Percentiles rank a stretch among this genome's conserved stretches.
These are phyloP conservation scores for Jasminum sambac DNA, from an alignment of 257 asterid species.

Conservation along the genomic window DNA sequence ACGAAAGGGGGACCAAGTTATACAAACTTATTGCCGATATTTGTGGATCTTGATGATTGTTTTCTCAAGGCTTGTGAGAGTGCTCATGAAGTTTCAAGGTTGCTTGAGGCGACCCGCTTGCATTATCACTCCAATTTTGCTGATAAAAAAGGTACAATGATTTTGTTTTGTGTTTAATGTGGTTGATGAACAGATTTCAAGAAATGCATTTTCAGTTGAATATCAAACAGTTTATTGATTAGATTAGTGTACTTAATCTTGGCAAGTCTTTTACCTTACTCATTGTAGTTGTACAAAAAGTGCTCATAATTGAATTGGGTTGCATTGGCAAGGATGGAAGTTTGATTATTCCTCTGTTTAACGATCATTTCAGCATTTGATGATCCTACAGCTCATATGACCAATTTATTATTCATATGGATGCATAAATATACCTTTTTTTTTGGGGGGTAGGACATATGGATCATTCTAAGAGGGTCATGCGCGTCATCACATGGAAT, in stretches of 20 bases:
- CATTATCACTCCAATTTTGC: conserved; percentile 97
- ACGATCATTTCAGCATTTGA: not conserved
- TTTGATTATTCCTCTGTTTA: not conserved
- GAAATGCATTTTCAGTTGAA: not conserved
- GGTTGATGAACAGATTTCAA: not conserved
- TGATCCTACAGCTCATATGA: not conserved
- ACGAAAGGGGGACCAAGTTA: conserved; percentile 41
- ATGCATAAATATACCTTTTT: conserved; percentile 8
- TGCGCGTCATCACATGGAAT: conserved; percentile 99
- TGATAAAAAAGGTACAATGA: conserved; percentile 67
- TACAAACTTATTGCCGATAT: conserved; percentile 58
- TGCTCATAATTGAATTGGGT: not conserved
- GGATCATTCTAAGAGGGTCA: conserved; percentile 89
- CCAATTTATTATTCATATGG: conserved; percentile 1
- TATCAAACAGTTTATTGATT: conserved; percentile 3
- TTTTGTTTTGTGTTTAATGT: not conserved
- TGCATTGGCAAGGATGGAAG: not conserved
- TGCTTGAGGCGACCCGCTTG: conserved; percentile 93
- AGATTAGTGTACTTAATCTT: conserved; percentile 8
- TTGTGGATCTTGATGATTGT: conserved; percentile 79
- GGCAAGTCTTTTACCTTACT: conserved; percentile 1
- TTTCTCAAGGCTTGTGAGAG: conserved; percentile 89
- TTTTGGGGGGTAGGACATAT: conserved; percentile 66
- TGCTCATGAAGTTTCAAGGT: conserved; percentile 84
- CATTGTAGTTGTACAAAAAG: not conserved